phyloP scores from a whole-genome alignment of 2,329 filamentous ascomycete species.

The Myriosclerotinia curreyana region DNA sequence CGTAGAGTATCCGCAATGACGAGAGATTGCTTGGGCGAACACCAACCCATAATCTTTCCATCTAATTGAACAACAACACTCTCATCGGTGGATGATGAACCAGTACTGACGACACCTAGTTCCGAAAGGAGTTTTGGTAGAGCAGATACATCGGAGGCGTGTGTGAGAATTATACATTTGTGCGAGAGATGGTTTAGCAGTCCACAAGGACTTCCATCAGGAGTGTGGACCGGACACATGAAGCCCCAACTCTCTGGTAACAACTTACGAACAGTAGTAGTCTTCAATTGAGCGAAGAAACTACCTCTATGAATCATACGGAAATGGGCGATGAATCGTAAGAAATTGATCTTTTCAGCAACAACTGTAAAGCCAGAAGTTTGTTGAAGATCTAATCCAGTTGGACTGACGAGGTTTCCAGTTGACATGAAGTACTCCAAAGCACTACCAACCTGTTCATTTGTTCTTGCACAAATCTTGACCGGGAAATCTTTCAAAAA shows the following conservation, averaged over 20 bases:
- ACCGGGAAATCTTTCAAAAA: constrained; percentile 78
- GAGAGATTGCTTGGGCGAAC: constrained; percentile 76
- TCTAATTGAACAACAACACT: constrained; percentile 89
- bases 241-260: constrained; percentile 98
- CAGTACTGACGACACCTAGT: constrained; percentile 73
- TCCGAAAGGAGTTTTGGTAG: constrained; percentile 72
- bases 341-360: constrained; percentile 98
- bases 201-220: constrained; percentile 92
- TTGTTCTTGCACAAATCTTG: constrained; percentile 75
- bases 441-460: constrained; percentile 81
- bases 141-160: constrained; percentile 67
- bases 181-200: constrained; percentile 92
- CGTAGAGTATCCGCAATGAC: constrained; percentile 82
- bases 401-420: constrained; percentile 86
- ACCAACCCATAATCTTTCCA: constrained; percentile 86
- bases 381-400: constrained; percentile 91
- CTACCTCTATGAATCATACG: constrained; percentile 98
- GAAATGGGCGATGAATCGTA: constrained; percentile 98
- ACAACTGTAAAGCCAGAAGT: constrained; percentile 93
- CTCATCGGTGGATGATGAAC: constrained; percentile 75
- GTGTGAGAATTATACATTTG: constrained; percentile 86
- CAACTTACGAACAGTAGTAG: constrained; percentile 92
- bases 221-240: constrained; percentile 94
- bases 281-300: constrained; percentile 97
- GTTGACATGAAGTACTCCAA: constrained; percentile 96